Evolutionary conservation across 2,329 filamentous ascomycete genomes (phyloP).

Genomic region (Cladosporium colombiae): DNA sequence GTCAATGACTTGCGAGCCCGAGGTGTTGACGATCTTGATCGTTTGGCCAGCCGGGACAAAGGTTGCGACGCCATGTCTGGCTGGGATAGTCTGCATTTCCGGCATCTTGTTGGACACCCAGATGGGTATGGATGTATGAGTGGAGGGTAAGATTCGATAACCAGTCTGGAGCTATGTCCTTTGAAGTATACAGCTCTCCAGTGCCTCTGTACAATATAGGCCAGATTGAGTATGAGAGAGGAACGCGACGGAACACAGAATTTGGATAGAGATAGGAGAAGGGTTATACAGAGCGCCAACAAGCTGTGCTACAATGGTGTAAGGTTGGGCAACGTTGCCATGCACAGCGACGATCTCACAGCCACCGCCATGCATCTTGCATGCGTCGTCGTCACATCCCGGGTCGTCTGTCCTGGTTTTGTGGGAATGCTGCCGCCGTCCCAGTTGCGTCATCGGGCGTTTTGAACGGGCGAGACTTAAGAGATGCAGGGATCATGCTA

Average conservation of each 20-base stretch:
- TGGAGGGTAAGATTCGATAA: background rate
- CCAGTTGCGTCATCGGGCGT: conserved; percentile 1
- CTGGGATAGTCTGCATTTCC: conserved; percentile 47
- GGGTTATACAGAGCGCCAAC: background rate
- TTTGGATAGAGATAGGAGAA: background rate
- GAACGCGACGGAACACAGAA: background rate
- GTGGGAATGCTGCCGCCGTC: background rate
- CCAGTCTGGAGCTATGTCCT: background rate
- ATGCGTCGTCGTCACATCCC: conserved; percentile 12
- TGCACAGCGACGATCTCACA: conserved; percentile 8
- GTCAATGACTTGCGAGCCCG: conserved; percentile 52
- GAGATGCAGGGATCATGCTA: background rate
- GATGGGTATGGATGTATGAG: background rate
- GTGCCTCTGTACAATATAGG: background rate
- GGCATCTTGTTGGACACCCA: conserved; percentile 4
- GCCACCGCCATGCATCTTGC: conserved; percentile 10
- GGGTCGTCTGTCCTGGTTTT: conserved; percentile 1
- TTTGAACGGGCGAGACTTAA: background rate
- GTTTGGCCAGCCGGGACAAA: conserved; percentile 51
- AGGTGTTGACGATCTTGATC: conserved; percentile 54
- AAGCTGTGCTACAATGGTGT: conserved; percentile 4
- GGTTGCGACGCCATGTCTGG: conserved; percentile 52
- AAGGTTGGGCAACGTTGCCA: conserved; percentile 1
- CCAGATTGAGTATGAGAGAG: background rate
- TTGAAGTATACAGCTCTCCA: background rate